Conservation (phyloP, 805 yeast species). For the Candida schatavii region DNA sequence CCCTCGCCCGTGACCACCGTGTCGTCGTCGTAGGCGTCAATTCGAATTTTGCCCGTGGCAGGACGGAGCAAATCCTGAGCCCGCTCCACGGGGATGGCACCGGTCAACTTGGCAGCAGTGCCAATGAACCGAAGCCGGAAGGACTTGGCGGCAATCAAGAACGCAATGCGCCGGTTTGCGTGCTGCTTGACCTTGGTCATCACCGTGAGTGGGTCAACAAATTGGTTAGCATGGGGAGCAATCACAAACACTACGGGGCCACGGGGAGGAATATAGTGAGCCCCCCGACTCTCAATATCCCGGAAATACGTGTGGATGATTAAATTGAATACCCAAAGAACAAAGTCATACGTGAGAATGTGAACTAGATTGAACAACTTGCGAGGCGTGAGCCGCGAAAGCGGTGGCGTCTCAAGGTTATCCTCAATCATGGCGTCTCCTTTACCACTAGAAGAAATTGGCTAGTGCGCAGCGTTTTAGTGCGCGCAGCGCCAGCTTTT, state of each 20-base stretch:
- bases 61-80: conserved; percentile 37
- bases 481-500: too few relatives aligned
- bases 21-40: conserved; percentile 14
- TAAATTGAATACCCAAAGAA: conserved; percentile 30
- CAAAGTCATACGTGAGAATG: conserved; percentile 23
- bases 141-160: conserved; percentile 37
- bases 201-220: conserved; percentile 38
- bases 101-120: conserved; percentile 25
- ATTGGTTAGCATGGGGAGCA: conserved; percentile 45
- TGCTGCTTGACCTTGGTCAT: conserved; percentile 33
- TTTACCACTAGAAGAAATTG: too few relatives aligned
- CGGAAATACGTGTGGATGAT: conserved; percentile 40
- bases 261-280: conserved; percentile 34
- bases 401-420: background rate
- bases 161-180: conserved; percentile 31
- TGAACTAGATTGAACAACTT: conserved; percentile 6
- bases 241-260: conserved; percentile 41
- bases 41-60: conserved; percentile 27
- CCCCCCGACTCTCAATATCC: conserved; percentile 36
- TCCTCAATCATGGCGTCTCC: conserved; percentile 3
- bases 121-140: conserved; percentile 32
- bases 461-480: too few relatives aligned
- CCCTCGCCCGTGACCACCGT: conserved; percentile 28
- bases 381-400: too few relatives aligned
- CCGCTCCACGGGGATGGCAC: conserved; percentile 41